Base-by-base conservation (phyloP, 2,329 filamentous ascomycete species). In the Magnaporthiopsis incrustans region DNA sequence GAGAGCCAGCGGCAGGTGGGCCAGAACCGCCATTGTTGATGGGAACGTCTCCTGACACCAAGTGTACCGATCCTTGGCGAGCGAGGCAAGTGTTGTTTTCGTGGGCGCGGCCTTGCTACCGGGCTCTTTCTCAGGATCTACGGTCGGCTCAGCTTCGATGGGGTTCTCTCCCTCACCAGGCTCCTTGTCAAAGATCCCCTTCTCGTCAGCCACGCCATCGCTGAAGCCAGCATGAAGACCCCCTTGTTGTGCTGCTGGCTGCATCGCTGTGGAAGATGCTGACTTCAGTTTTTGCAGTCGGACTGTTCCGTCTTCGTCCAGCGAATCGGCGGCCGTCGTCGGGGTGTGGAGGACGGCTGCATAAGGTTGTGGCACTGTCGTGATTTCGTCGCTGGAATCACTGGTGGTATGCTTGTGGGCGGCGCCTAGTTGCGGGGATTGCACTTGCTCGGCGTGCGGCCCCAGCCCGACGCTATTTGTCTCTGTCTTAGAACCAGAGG, bases 1-100 rank as follows among this genome's bases (percentile, higher is more conserved):
- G 0, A 91, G 80, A 0, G 86, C 81, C 63, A 89, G 84, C 0
- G 89, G 89, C 1, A 92, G 77, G 70, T 90, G 87, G 0, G 82
- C 75, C 7, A 88, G 72, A 0, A 91, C 88, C 0, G 85, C 84
- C 26, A 85, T 84, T 1, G 84, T 83, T 0, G 88, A 91, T 0
- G 89, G 89, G 60, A 91, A 91, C 0, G 88, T 91, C 70, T 88
- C 86, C 66, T 88, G 85, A 0, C 76, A 77, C 87, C 87, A 90
- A n/a, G 72, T 71, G 64, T 84, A 85, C 0, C 69, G 64, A 14
- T 82, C 73, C 1, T 68, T 67, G 5, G 76, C 64, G 0, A 86
- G 68, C 0, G 85, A 87, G 1, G 80, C 74, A 0, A 91, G 74
- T 0, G 85, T 89, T 59, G 7, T 4, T 22, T 38, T 22, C 7